Conservation (phyloP, 2,329 filamentous ascomycete species). For the Penicillium brevicompactum region DNA sequence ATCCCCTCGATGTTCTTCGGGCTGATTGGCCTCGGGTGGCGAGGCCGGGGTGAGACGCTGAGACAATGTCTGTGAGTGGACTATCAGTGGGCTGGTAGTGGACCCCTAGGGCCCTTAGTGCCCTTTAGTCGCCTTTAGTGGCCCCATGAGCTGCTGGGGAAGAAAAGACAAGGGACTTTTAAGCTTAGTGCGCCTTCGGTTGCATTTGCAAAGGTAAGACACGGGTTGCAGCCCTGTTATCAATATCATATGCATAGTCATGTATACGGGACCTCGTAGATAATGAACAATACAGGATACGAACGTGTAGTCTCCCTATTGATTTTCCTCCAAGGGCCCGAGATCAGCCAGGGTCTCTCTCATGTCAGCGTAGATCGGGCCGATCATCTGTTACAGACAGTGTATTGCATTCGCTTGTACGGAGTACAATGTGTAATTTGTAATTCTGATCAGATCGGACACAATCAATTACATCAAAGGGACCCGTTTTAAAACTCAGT, state of each 20-base stretch:
- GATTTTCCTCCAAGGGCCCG: too few species aligned
- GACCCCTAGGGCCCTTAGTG: neutral
- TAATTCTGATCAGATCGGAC: neutral
- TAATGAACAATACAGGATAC: too few species aligned
- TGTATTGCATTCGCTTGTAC: neutral
- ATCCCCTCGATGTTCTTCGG: neutral
- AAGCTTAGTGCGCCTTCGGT: neutral
- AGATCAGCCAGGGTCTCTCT: neutral
- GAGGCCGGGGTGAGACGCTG: constrained; percentile 1
- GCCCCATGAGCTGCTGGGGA: neutral
- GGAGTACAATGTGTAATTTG: neutral
- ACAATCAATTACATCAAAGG: neutral
- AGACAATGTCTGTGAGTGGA: constrained; percentile 3
- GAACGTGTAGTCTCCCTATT: too few species aligned
- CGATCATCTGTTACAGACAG: neutral
- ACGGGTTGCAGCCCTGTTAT: neutral
- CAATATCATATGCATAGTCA: neutral
- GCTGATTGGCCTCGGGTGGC: constrained; percentile 3
- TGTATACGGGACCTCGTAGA: neutral
- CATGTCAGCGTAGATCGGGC: neutral
- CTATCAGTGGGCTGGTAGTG: neutral
- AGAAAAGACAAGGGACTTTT: neutral
- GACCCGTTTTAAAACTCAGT: neutral
- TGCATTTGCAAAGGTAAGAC: neutral
- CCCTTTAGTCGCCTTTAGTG: neutral